Evolutionary conservation across 345 rosid species (phyloP).

Genomic region (Arabidopsis suecica): DNA sequence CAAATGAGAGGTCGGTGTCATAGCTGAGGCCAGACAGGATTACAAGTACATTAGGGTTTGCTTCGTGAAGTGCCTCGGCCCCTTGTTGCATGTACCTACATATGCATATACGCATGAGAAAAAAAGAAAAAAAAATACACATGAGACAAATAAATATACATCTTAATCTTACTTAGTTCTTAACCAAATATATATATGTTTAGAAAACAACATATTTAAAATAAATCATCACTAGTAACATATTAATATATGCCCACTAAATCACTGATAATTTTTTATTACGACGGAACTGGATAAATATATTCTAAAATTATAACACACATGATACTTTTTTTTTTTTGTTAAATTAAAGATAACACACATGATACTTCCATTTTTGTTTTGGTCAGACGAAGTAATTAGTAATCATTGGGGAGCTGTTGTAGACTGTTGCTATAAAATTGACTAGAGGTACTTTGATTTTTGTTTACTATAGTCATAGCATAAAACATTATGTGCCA

Average conservation of each 20-base stretch:
- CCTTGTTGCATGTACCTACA: constrained; percentile 78
- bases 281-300: too few relatives aligned
- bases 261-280: too few relatives aligned
- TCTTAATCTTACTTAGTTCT: too few relatives aligned
- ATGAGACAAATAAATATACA: neutral
- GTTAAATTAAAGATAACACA: neutral
- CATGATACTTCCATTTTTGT: neutral
- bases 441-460: too few relatives aligned
- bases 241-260: too few relatives aligned
- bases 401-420: neutral
- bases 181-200: too few relatives aligned
- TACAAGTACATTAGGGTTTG: constrained; percentile 75
- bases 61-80: constrained; percentile 85
- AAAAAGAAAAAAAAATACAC: neutral
- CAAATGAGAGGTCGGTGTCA: constrained; percentile 71
- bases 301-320: neutral
- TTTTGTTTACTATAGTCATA: too few relatives aligned
- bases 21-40: constrained; percentile 76
- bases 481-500: too few relatives aligned
- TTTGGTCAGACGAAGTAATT: neutral
- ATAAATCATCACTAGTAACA: too few relatives aligned
- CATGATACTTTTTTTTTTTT: neutral
- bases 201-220: too few relatives aligned
- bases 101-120: neutral
- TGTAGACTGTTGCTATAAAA: too few relatives aligned